Evolutionary conservation across 1,139 yeast species (phyloP), one percentile per base, ranked within the genome.

Genomic region (Diutina neorugosa): DNA sequence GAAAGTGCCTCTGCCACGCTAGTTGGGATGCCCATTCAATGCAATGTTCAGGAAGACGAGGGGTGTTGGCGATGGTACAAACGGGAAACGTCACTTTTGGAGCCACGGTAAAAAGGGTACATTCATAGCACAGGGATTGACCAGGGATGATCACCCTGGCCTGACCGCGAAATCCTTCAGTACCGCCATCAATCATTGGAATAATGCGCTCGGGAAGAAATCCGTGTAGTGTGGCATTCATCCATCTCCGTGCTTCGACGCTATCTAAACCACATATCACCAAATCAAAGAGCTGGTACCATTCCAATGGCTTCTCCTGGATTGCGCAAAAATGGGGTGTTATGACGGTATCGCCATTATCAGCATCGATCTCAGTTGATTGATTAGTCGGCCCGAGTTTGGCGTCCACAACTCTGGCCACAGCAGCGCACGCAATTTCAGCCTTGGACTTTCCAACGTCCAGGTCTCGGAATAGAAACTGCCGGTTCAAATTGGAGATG

Each of bases 151-250:
- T 89, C 11, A 90, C 87, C 61, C 96, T 82, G 16, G 91, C 81
- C 63, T 93, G 97, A 4, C 98, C 98, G 58, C 88, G 78, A 62
- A 93, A 86, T 0, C 98, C 98, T 63, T 93, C 98, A 0, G 96
- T 86, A 2, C 98, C 98, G 2, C 98, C 98, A 63, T 93, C 98
- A 37, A 93, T 81, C 63, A 93, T 68, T 0, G 98, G 97, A 46
- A 88, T 84, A n/a, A 46, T 46, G 37, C 87, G 68, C 11, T 69
- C 67, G 51, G 77, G 78, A 40, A 80, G 80, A 62, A 88, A 61
- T 4, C 80, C 72, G 1, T 86, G 81, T 50, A 93, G 68, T 8
- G 82, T 82, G 18, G 88, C 82, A 65, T 91, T 93, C 57, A 91
- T 86, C 95, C 96, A 91, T 53, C 98, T 70, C 44, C 98, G 73